Percentiles rank a stretch among this genome's conserved stretches.
phyloP scores from a whole-genome alignment of 768 basidiomycete species.

The Mycena albidolilacea region DNA sequence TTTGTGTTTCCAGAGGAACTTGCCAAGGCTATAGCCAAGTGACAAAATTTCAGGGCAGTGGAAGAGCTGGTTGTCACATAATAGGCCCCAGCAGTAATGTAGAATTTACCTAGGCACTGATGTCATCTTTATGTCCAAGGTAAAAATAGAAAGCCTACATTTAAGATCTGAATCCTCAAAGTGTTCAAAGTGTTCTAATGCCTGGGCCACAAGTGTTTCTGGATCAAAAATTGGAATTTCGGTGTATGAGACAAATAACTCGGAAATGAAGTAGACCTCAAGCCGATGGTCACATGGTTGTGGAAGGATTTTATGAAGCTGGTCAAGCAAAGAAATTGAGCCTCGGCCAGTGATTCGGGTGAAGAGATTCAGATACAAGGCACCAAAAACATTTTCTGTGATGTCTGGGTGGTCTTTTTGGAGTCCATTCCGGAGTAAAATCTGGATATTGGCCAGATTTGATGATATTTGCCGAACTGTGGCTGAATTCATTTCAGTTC shows the following conservation, averaged over 20 bases:
- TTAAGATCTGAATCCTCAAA: neutral
- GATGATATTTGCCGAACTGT: neutral
- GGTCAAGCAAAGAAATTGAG: neutral
- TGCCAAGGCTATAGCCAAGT: no score
- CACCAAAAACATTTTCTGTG: neutral
- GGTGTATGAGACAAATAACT: neutral
- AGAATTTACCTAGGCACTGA: no score
- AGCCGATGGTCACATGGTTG: neutral
- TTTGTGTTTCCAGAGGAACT: no score
- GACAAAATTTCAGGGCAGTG: no score
- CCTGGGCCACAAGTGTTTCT: neutral
- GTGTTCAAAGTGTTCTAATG: neutral
- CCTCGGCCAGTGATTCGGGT: neutral
- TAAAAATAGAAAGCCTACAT: no score
- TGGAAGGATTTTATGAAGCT: neutral
- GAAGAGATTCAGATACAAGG: neutral
- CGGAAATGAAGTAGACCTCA: neutral
- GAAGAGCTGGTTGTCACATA: no score
- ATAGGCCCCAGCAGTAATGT: no score
- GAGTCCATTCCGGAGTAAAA: neutral
- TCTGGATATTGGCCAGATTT: neutral
- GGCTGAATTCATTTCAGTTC: no score
- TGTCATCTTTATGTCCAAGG: no score
- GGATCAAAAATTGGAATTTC: neutral
- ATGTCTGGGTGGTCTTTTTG: neutral